A percentile compares a stretch with the other conserved stretches of the same genome.
Evolutionary conservation across 23 red algal genomes (phyloP).

Genomic region (Gracilaria domingensis): DNA sequence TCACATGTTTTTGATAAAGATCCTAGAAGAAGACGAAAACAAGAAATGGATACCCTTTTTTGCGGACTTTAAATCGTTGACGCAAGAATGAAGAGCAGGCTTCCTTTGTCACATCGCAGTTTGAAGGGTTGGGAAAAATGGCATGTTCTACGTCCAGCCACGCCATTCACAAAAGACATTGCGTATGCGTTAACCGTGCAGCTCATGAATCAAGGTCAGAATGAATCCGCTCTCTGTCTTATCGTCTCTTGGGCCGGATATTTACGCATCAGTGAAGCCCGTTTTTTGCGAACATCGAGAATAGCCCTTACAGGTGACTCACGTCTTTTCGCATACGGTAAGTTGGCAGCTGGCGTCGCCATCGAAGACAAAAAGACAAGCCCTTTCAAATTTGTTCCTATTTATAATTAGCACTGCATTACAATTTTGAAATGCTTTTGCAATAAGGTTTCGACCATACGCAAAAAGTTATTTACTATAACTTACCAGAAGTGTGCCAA

Average conservation of each 20-base stretch:
- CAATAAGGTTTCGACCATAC: no score
- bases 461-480: no score
- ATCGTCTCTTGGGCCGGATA: not conserved
- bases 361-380: not conserved
- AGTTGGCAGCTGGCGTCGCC: not conserved
- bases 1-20: not conserved
- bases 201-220: not conserved
- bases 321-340: not conserved
- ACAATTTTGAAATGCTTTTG: no score
- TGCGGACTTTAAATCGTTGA: not conserved
- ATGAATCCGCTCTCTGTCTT: not conserved
- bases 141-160: not conserved
- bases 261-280: not conserved
- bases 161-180: not conserved
- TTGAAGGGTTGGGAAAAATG: constrained; percentile 1
- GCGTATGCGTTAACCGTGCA: not conserved
- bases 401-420: no score
- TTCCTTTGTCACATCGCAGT: not conserved
- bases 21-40: not conserved
- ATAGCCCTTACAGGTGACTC: not conserved
- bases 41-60: not conserved
- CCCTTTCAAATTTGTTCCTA: not conserved
- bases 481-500: no score
- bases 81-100: not conserved
- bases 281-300: not conserved